These are phyloP conservation scores for Mortierella sp. DNA, from an alignment of 371 early-diverging fungal genomes.

Conservation along the genomic window DNA sequence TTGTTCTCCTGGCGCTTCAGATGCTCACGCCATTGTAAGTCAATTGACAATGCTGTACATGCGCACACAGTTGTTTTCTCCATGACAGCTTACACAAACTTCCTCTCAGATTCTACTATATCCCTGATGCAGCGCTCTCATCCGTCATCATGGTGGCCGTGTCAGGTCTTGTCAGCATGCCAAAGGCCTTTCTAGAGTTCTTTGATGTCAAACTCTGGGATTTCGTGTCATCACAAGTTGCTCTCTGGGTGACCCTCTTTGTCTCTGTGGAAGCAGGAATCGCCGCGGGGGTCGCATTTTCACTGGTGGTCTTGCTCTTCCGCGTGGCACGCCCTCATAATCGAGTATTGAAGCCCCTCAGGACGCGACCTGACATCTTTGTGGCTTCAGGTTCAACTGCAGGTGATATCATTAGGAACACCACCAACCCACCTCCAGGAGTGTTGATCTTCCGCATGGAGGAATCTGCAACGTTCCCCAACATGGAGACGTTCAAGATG, in stretches of 20 bases:
- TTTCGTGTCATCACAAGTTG: constrained; percentile 58
- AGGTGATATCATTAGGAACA: constrained; percentile 9
- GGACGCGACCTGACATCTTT: constrained; percentile 28
- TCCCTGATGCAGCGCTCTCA: constrained; percentile 81
- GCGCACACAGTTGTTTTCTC: not conserved
- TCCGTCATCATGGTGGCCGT: constrained; percentile 85
- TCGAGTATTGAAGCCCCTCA: constrained; percentile 54
- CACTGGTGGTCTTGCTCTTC: constrained; percentile 71
- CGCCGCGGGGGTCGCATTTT: constrained; percentile 70
- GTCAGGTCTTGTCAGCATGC: constrained; percentile 39
- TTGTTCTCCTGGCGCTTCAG: constrained; percentile 85
- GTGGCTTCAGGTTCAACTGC: constrained; percentile 5
- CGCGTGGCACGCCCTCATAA: constrained; percentile 77
- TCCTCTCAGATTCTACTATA: constrained; percentile 87
- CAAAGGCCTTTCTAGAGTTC: constrained; percentile 20
- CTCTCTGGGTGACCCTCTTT: constrained; percentile 74
- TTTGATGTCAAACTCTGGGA: constrained; percentile 64
- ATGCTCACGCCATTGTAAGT: constrained; percentile 70
- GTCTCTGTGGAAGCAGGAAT: constrained; percentile 78
- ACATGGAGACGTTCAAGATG: constrained; percentile 52
- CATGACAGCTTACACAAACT: too few relatives aligned
- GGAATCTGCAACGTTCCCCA: constrained; percentile 65
- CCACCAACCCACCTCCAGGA: constrained; percentile 46
- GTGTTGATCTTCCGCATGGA: constrained; percentile 57
- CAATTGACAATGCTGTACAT: too few relatives aligned